phyloP scores from a whole-genome alignment of 345 rosid genomes.

The Hevea brasiliensis region DNA sequence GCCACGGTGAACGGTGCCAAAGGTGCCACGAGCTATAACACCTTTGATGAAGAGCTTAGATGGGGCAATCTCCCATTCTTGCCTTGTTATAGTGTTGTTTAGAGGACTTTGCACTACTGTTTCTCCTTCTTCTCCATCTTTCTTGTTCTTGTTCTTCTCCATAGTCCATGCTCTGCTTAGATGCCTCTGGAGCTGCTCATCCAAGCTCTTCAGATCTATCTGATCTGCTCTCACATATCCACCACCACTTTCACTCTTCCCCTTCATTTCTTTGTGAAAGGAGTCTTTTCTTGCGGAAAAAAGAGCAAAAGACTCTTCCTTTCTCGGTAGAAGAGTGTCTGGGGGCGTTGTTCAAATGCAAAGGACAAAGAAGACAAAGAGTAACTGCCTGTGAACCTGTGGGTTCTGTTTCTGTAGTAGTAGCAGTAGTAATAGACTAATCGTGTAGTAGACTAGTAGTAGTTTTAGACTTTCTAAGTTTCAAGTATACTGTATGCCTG shows the following conservation, averaged over 20 bases:
- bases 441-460: too few relatives aligned
- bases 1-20: constrained; percentile 38
- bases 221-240: constrained; percentile 35
- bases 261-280: constrained; percentile 11
- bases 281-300: too few relatives aligned
- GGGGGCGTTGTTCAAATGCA: not conserved
- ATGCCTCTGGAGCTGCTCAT: constrained; percentile 37
- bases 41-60: constrained; percentile 28
- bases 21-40: constrained; percentile 38
- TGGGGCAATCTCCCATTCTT: constrained; percentile 39
- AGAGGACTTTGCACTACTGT: not conserved
- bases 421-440: not conserved
- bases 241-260: constrained; percentile 31
- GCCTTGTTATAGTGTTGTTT: constrained; percentile 12
- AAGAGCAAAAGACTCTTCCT: not conserved
- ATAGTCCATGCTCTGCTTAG: constrained; percentile 26
- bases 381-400: constrained; percentile 8
- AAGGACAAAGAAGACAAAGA: constrained; percentile 16
- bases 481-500: too few relatives aligned
- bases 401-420: not conserved
- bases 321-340: not conserved
- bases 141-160: constrained; percentile 22
- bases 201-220: constrained; percentile 39
- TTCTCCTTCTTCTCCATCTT: constrained; percentile 16
- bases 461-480: not conserved